Evolutionary conservation across 139 green algal genomes (phyloP), one percentile per base, ranked within the genome.

Genomic region (Chlorella sp.): DNA sequence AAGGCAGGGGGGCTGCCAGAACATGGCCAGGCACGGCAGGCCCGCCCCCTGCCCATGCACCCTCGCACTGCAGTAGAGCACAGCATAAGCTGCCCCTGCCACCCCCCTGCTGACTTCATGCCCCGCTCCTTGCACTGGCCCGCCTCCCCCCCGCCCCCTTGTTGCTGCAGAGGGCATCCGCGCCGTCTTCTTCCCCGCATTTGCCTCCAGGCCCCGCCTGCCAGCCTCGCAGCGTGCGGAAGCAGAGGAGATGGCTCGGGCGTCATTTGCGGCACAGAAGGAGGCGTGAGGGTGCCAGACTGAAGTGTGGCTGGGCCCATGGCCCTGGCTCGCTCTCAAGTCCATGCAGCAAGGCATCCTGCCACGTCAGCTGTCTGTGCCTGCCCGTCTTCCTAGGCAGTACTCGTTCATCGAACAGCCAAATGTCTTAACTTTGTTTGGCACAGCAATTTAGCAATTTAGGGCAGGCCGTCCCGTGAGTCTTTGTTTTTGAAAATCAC

Each of bases 151-250:
- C 21, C 26, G 3, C 64, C 16, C 64, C 14, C n/a, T 21, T 37
- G 7, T 2, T n/a, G 9, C 37, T 57, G 90, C 90, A 77, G 94
- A 95, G 91, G 92, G 94, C 53, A 34, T 97, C 2, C 84, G 92
- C 5, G 95, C 96, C 3, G 96, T 98, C 48, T 98, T 98, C 90
- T 82, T 96, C 24, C 96, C 96, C 0, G 85, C 57, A 48, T 90
- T 98, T 11, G 94, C 94, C 5, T 90, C 92, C n/a, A 93, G 94
- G 83, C 96, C 96, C 12, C 61, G 73, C 30, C 66, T 81, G 39
- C 34, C 68, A 2, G 68, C 66, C 28, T 5, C 42, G 64, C 84
- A 88, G 68, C 66, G 68, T 0, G 42, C 57, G 14, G 26, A 24
- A 24, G 61, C 61, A 5, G 36, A 80, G 37, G 34, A 68, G 84